Base-by-base conservation (phyloP, 495 filamentous ascomycete genomes). In the Pyrenopolyporus hunteri region DNA sequence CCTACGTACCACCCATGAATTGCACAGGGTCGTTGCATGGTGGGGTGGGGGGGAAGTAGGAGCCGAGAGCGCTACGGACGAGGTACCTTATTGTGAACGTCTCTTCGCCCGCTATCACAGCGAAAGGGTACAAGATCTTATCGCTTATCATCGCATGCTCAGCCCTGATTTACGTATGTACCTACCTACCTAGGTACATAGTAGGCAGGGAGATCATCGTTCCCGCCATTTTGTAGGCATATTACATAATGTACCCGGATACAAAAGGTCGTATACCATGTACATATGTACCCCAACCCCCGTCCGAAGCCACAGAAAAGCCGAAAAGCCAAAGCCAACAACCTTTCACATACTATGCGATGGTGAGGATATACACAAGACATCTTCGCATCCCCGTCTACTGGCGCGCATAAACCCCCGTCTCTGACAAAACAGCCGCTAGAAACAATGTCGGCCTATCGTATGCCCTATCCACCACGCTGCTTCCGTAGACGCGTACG, bases 361-460 rank as follows among this genome's bases (percentile, higher is more conserved):
- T 22, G 37, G 37, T 42, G 37, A 42, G 23, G 9, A 44, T 62
- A 28, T 28, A 51, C 22, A 29, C 37, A 16, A 42, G 26, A 43
- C 47, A 31, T n/a, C n/a, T n/a, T n/a, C 35, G 1, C 36, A 36
- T 32, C 51, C n/a, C 31, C 36, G 26, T 45, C 59, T 16, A 59
- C 53, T 63, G 60, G 59, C 57, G 44, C 44, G 49, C 50, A 60
- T 66, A 33, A 55, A 35, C 45, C 44, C 47, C 33, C 22, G 36
- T 54, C 40, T 48, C 53, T 65, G 61, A 68, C 57, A 17, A 48
- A 37, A 46, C 49, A 54, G 33, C 44, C 57, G 50, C 40, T 45
- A 31, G 39, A 54, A 54, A 49, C 49, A 63, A 59, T 70, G 37
- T 50, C 48, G 23, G 14, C 68, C 68, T 64, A 57, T 68, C 61